Evolutionary conservation across 1,284 basidiomycete species (phyloP).

Genomic region (Rhodotorula sp.): DNA sequence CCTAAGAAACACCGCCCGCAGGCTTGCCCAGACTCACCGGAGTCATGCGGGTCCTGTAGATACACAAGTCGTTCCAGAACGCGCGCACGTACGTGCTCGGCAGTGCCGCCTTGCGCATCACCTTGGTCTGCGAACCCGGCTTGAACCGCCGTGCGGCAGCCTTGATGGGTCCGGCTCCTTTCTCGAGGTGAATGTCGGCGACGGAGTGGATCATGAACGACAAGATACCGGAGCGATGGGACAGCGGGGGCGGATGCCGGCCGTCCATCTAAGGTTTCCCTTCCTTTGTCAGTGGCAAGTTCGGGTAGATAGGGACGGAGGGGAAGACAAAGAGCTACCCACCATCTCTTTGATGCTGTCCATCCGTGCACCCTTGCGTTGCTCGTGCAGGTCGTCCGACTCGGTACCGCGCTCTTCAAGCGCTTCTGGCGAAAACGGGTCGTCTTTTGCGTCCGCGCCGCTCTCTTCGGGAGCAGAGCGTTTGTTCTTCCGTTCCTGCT

Average conservation of each 20-base stretch:
- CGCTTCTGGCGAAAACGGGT: neutral
- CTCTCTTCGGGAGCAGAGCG: neutral
- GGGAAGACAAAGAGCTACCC: neutral
- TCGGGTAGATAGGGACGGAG: no score
- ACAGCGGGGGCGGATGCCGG: conserved; percentile 12
- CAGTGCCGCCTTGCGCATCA: conserved; percentile 13
- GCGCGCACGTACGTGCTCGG: conserved; percentile 36
- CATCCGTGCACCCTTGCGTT: conserved; percentile 7
- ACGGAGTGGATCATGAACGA: conserved; percentile 38
- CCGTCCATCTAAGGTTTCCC: conserved; percentile 13
- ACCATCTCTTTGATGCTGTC: conserved; percentile 7
- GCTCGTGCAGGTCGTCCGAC: conserved; percentile 10
- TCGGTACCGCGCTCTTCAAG: neutral
- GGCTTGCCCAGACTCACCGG: conserved; percentile 11
- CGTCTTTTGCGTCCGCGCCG: neutral
- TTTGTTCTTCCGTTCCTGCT: neutral
- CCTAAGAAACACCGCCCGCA: neutral
- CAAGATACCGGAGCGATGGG: conserved; percentile 35
- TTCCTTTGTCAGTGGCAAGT: neutral
- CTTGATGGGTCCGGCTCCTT: conserved; percentile 7
- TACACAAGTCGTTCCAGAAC: conserved; percentile 31
- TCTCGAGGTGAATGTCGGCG: conserved; percentile 24
- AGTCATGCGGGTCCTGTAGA: conserved; percentile 31
- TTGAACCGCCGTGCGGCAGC: neutral
- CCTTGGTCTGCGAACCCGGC: neutral